Evolutionary conservation across 345 rosid species (phyloP), one percentile per base, ranked within the genome.

Genomic region (Stellera chamaejasme): DNA sequence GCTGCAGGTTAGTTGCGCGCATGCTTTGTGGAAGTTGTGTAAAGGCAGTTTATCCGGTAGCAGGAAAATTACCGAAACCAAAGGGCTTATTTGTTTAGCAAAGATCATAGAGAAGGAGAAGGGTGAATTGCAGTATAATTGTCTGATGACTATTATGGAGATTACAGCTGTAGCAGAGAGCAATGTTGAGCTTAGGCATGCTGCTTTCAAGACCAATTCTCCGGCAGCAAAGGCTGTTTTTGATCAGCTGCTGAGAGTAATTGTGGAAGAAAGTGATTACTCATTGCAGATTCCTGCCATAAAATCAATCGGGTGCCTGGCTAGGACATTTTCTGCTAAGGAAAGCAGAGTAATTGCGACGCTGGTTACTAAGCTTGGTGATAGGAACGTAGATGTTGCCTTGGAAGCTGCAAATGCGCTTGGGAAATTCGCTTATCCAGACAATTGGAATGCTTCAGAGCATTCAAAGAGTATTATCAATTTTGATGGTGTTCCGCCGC

Each of bases 391-490:
- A 27, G 64, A 71, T 1, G 77, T 76, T 51, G 80, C 76, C 0
- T 73, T 63, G 27, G 82, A 77, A 72, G 83, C 83, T 46, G 82
- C 82, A 28, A 59, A 64, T 54, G 82, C 86, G 0, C 50, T 83
- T 64, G 72, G 61, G n/a, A 83, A 83, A 63, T 83, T 83, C 64
- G 82, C 64, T 15, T 66, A 60, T 50, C 77, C 78, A 0, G 86
- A 78, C 5, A 83, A 83, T 69, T 83, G 78, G 74, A 80, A 77
- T 43, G 32, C 66, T 52, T 25, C 60, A 2, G 77, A 71, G 59
- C 86, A 83, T 71, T 76, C 90, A 0, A 80, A 78, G 56, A 72
- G 82, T 0, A 72, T 83, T 16, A 75, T 83, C 59, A 86, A 83
- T 53, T 77, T 72, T 53, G 62, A 65, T 11, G 86, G 83, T 6